Base-by-base conservation (phyloP, 495 filamentous ascomycete species). In the Thermothielavioides terrestris region DNA sequence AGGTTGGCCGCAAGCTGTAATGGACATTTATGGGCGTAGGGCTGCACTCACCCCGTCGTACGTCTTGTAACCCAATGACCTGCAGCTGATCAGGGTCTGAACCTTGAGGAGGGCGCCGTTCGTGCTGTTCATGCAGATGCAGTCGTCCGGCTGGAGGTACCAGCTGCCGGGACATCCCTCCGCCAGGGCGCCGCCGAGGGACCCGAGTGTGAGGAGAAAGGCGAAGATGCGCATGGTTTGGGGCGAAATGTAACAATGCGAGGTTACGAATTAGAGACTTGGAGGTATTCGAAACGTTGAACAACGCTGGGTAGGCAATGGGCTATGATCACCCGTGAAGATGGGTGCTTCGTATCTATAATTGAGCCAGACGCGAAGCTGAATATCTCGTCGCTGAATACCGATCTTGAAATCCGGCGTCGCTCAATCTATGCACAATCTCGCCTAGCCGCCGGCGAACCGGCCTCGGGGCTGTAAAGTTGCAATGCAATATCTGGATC, bases 101-200 rank as follows among this genome's bases (percentile, higher is more conserved):
- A 23, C 38, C 35, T 55, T 58, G n/a, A 63, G 32, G 32, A 65
- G 41, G 8, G 30, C 23, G 2, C 62, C 62, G 22, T 60, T 50
- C 27, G 43, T 53, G 49, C 59, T 63, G 8, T 53, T 55, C 63
- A 66, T 66, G 46, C 63, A 66, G 17, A 66, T 66, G 47, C 63
- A 66, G 53, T 66, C 63, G 52, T 62, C 51, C 0, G 59, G 53
- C 18, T 57, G 42, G 30, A 66, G 57, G 34, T 58, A 58, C 63
- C 63, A 66, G 25, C 55, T 50, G 21, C 52, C 52, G 3, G 46
- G 54, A 39, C 59, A 59, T 26, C 51, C 36, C 35, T 53, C 44
- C 9, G 57, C 60, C 18, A 57, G 20, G 10, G 41, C 53, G 25
- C 42, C 50, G 2, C 53, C 50, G 23, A 48, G 8, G 32, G 54